These are phyloP conservation scores for Tetragonia tetragonoides DNA, from an alignment of 148 eudicot genomes.

Conservation along the genomic window DNA sequence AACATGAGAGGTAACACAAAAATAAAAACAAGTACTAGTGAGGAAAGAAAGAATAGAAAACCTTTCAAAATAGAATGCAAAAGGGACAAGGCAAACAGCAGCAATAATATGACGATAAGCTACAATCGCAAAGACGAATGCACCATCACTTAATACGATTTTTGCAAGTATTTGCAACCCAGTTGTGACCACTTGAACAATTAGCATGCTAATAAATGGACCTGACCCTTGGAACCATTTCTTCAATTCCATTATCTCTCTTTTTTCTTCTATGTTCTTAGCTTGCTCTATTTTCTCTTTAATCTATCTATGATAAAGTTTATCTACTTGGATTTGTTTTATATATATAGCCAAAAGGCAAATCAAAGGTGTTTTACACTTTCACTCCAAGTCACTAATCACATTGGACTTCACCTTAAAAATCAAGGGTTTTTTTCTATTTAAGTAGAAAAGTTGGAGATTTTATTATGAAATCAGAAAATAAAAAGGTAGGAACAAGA, in stretches of 20 bases:
- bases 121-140: conserved; percentile 54
- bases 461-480: too few relatives aligned
- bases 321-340: too few relatives aligned
- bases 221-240: conserved; percentile 29
- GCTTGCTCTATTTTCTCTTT: not conserved
- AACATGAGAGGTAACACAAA: not conserved
- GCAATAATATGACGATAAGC: conserved; percentile 55
- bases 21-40: too few relatives aligned
- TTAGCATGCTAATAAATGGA: conserved; percentile 43
- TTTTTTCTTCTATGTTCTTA: not conserved
- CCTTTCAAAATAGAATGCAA: conserved; percentile 58
- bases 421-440: too few relatives aligned
- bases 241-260: not conserved
- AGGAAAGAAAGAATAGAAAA: not conserved
- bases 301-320: not conserved
- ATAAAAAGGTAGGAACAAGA: too few relatives aligned
- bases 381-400: too few relatives aligned
- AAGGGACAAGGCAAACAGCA: conserved; percentile 50
- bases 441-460: too few relatives aligned
- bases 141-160: conserved; percentile 39
- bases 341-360: not conserved
- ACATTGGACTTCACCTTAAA: too few relatives aligned
- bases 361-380: too few relatives aligned
- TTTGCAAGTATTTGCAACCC: conserved; percentile 53
- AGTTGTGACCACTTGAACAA: conserved; percentile 45